Base-by-base conservation (phyloP, 441 rosid species). In the Eutrema salsugineum region DNA sequence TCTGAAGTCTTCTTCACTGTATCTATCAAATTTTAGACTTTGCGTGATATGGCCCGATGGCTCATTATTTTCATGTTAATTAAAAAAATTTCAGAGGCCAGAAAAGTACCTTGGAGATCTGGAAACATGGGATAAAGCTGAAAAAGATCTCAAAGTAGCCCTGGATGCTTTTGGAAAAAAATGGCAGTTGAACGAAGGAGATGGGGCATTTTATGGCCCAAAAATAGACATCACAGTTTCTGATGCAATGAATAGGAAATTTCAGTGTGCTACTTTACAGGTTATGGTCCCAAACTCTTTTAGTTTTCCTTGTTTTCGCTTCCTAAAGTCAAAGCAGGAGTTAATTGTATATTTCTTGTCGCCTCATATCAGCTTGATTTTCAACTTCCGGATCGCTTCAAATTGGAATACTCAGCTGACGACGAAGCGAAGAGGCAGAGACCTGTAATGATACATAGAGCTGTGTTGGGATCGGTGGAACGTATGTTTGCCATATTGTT, bases 141-240 rank as follows among this genome's bases (percentile, higher is more conserved):
- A 96, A 81, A 86, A 79, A 14, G 89, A 86, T 78, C 99, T 96
- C 72, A 61, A 83, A 38, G 88, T 84, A 74, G 99, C 98, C 9
- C 72, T 96, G 73, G 70, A 86, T 59, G 91, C 84, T 75, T 90
- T 86, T 80, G 97, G 97, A 70, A 87, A 91, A 83, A 83, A 91
- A 14, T 96, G 71, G 51, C 89, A 96, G 99, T 73, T 88, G 62
- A 77, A 93, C 77, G 97, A 88, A 82, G 98, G 89, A 35, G 98
- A 96, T 81, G 98, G 99, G 35, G 99, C 99, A 62, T 96, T 96
- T 71, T 96, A 96, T 79, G 99, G 99, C 64, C 99, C 99, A 16
- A 96, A 96, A 81, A 96, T 96, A 71, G 99, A 96, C 72, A 96
- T 96, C 53, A 93, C 97, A 53, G 98, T 96, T 46, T 96, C 97